Evolutionary conservation across 1,284 basidiomycete species (phyloP).

Genomic region (Schizophyllum commune): DNA sequence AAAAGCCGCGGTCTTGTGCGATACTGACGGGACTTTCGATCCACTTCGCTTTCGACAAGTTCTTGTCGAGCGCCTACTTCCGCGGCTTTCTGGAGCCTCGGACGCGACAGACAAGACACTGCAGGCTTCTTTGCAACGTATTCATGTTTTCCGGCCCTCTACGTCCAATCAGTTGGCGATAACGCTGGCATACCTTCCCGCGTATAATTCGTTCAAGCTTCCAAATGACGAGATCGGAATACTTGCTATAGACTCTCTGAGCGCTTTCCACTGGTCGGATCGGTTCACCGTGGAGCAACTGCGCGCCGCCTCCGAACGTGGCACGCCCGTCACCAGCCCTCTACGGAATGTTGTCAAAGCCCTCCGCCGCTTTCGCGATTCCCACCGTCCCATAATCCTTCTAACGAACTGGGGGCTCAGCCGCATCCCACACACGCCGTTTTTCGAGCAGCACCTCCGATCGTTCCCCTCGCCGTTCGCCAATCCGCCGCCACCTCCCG

Average conservation of each 20-base stretch:
- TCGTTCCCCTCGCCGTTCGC: constrained; percentile 30
- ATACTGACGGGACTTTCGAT: constrained; percentile 60
- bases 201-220: constrained; percentile 42
- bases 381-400: constrained; percentile 45
- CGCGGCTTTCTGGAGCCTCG: constrained; percentile 3
- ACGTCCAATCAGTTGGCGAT: constrained; percentile 62
- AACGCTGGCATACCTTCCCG: constrained; percentile 51
- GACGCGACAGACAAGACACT: neutral
- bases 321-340: constrained; percentile 18
- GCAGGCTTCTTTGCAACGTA: constrained; percentile 37
- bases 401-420: constrained; percentile 62
- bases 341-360: constrained; percentile 40
- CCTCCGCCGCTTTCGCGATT: constrained; percentile 41
- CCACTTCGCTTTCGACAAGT: constrained; percentile 45
- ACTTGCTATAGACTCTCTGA: constrained; percentile 67
- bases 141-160: constrained; percentile 61
- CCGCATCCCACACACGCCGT: constrained; percentile 20
- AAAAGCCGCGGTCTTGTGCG: constrained; percentile 58
- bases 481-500: neutral
- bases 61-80: constrained; percentile 26
- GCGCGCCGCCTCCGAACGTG: constrained; percentile 18
- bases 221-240: constrained; percentile 49
- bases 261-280: constrained; percentile 72
- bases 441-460: constrained; percentile 47
- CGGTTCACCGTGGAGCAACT: constrained; percentile 55